These are phyloP conservation scores for Rhizopus stolonifer DNA, from an alignment of 371 early-diverging fungal species.

Conservation along the genomic window DNA sequence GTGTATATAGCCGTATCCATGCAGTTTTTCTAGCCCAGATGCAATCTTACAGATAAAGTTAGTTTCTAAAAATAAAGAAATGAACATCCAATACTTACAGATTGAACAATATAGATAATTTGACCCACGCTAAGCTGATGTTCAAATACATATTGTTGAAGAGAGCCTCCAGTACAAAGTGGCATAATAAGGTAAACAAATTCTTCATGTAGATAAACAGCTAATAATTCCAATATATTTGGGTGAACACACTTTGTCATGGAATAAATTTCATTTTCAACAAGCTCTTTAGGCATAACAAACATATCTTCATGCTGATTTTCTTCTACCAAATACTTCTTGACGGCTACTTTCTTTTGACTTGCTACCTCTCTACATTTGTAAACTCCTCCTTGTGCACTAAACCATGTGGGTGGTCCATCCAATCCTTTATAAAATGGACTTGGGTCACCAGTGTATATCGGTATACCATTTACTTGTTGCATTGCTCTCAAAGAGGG, in stretches of 20 bases:
- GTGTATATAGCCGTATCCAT: constrained; percentile 50
- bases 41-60: constrained; percentile 34
- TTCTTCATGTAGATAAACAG: constrained; percentile 48
- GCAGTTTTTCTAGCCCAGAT: constrained; percentile 46
- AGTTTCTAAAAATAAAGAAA: not conserved
- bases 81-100: constrained; percentile 25
- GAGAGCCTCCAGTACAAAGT: constrained; percentile 47
- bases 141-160: constrained; percentile 52
- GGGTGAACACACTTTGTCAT: constrained; percentile 51
- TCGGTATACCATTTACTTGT: constrained; percentile 51
- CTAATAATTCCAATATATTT: constrained; percentile 41
- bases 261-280: constrained; percentile 53
- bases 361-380: constrained; percentile 34
- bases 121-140: constrained; percentile 48
- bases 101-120: constrained; percentile 41
- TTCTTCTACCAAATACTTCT: constrained; percentile 48
- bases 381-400: constrained; percentile 54
- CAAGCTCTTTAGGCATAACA: constrained; percentile 53
- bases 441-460: constrained; percentile 40
- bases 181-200: constrained; percentile 54
- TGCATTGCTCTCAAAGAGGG: constrained; percentile 25
- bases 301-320: constrained; percentile 43
- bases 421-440: constrained; percentile 40
- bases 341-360: constrained; percentile 38
- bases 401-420: constrained; percentile 50